Base-by-base conservation (phyloP, 139 green algal genomes). In the Coccomyxa sp. region DNA sequence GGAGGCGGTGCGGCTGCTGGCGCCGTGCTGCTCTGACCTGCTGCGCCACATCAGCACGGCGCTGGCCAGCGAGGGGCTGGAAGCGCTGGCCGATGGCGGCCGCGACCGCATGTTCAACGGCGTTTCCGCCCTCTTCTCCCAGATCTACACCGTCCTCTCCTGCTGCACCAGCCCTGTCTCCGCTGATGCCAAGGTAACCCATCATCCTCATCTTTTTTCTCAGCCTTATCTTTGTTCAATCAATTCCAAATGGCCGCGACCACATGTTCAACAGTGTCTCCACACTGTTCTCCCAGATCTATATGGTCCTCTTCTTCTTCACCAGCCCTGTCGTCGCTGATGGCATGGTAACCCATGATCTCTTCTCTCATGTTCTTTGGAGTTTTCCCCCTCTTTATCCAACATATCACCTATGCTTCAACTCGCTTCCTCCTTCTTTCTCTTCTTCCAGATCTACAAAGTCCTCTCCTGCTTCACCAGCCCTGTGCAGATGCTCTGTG, bases 91-190 rank as follows among this genome's bases (percentile, higher is more conserved):
- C 63, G 84, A 90, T 25, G 25, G 86, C 16, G 87, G 84, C 45
- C 77, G 31, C 23, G 87, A 92, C 79, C 68, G 87, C 58, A 86
- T 86, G 25, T 92, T 87, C 86, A 82, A 28, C 28, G 51, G 31
- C 10, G 76, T 85, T 45, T 76, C 85, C 68, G 30, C 63, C 58
- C 27, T 85, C 28, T 30, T 84, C 18, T 66, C n/a, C 58, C 58
- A 58, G 58, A 58, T 58, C 68, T 83, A 79, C 30, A 14, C 60
- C 51, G 68, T 76, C 57, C n/a, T 83, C 21, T 58, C 71, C 12
- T 23, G 31, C 10, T 30, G 16, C 23, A 28, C 18, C 23, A n/a
- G n/a, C 15, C 17, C 80, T 51, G 67, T 68, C 38, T 67, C 76
- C 38, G 83, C 81, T 18, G 81, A 84, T 13, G 45, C 28, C 9